Base-by-base conservation (phyloP, 2,329 filamentous ascomycete genomes). In the Diaporthe caulivora region DNA sequence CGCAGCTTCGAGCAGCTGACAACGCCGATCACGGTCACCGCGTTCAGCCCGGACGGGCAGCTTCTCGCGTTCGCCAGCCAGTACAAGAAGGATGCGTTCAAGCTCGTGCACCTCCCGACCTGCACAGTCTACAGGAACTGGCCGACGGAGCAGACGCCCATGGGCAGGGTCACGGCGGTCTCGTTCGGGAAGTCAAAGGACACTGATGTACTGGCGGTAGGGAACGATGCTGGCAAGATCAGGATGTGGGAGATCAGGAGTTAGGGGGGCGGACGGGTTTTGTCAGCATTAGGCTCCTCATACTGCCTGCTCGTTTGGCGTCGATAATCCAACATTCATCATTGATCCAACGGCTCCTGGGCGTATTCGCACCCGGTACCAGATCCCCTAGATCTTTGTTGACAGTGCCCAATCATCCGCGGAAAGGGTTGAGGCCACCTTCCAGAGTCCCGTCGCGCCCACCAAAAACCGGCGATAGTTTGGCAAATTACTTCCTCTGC, bases 71-170 rank as follows among this genome's bases (percentile, higher is more conserved):
- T 98, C 86, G 94, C 92, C 53, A 97, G 94, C 83, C 90, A 90
- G 75, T 93, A 93, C 88, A 97, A 98, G 88, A 93, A 93, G 81
- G 95, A 98, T 83, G 94, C 95, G 0, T 84, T 99, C 81, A 89
- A 93, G 79, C 85, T 99, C 77, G 95, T 96, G 42, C 97, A 99
- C 83, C 85, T 99, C 77, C 95, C 96, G 0, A 95, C 91, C 77
- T 98, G 95, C 82, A 98, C 95, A 1, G 94, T 98, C 26, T 99
- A 97, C 87, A 92, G 92, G 79, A 99, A 99, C 83, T 99, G 97
- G 97, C 97, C 97, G 31, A 99, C 96, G 70, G 90, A 92, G 76
- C 92, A 93, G 81, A 99, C 97, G 72, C 95, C 95, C 0, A 84
- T 99, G 75, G 97, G 97, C 0, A 89, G 95, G 74, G 92, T 98